These are phyloP conservation scores for Prunus kanzakura DNA, from an alignment of 306 rosid species.

Conservation along the genomic window DNA sequence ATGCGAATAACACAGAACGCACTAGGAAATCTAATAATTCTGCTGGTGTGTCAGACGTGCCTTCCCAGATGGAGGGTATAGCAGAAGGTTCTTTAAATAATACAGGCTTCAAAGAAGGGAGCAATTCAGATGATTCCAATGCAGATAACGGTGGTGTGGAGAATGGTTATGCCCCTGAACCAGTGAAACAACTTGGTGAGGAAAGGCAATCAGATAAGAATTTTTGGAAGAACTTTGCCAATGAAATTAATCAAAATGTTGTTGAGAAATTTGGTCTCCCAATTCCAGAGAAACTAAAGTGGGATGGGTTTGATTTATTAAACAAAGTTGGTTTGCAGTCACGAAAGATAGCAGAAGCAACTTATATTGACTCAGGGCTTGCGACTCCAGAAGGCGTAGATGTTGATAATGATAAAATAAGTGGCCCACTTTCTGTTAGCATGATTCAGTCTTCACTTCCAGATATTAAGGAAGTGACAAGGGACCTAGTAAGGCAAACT, in stretches of 20 bases:
- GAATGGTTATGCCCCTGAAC: constrained; percentile 38
- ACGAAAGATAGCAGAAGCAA: constrained; percentile 60
- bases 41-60: constrained; percentile 26
- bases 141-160: constrained; percentile 27
- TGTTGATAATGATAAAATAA: constrained; percentile 35
- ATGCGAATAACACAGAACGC: constrained; percentile 22
- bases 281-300: constrained; percentile 68
- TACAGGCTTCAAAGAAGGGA: constrained; percentile 23
- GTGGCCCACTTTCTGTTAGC: constrained; percentile 40
- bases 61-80: constrained; percentile 26
- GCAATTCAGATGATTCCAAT: constrained; percentile 32
- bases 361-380: constrained; percentile 83
- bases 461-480: constrained; percentile 69
- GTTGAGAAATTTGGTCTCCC: constrained; percentile 77
- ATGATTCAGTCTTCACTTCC: constrained; percentile 66
- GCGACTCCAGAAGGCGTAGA: constrained; percentile 60
- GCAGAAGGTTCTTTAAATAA: constrained; percentile 32
- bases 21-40: constrained; percentile 31
- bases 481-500: constrained; percentile 75
- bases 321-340: constrained; percentile 77
- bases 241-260: constrained; percentile 59
- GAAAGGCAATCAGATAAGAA: constrained; percentile 50
- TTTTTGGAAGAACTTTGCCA: constrained; percentile 77
- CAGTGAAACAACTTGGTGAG: constrained; percentile 31
- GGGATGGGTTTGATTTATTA: constrained; percentile 87